Conservation (phyloP, 805 yeast species). For the Wickerhamomyces alni region DNA sequence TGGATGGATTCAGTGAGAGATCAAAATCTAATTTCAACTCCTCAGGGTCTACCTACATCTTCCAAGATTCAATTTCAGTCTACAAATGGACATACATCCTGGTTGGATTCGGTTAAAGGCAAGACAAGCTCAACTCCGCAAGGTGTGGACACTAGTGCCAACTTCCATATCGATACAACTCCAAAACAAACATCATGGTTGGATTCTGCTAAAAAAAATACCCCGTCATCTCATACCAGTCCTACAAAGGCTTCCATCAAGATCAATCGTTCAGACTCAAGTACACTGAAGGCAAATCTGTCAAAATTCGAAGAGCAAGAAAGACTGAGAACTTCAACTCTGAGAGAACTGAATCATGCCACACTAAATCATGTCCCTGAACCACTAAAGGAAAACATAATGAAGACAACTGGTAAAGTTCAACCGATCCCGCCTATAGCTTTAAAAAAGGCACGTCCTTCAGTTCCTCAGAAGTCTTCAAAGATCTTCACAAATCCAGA, state of each 20-base stretch:
- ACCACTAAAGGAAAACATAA: neutral
- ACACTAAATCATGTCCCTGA: conserved; percentile 10
- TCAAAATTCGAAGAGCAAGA: conserved; percentile 8
- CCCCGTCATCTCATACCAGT: conserved; percentile 2
- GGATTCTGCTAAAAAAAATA: conserved; percentile 15
- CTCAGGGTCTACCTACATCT: conserved; percentile 3
- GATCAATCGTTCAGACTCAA: conserved; percentile 22
- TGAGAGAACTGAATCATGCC: conserved; percentile 11
- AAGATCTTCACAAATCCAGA: conserved; percentile 1
- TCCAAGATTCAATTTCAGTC: conserved; percentile 2
- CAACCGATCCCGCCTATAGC: conserved; percentile 10
- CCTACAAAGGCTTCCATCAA: too few relatives aligned
- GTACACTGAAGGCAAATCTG: conserved; percentile 26
- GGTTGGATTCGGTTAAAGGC: conserved; percentile 1
- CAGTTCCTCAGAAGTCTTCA: conserved; percentile 5
- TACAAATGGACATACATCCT: neutral
- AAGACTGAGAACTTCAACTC: conserved; percentile 2
- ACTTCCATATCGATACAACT: neutral
- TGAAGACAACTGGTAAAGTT: neutral
- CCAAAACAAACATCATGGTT: conserved; percentile 13
- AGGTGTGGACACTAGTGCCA: neutral
- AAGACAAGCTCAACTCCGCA: conserved; percentile 1
- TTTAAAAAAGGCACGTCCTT: conserved; percentile 20
- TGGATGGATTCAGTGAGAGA: conserved; percentile 8
- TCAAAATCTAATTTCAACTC: conserved; percentile 8